phyloP scores from a whole-genome alignment of 805 yeast genomes.

The Metschnikowia anglica region DNA sequence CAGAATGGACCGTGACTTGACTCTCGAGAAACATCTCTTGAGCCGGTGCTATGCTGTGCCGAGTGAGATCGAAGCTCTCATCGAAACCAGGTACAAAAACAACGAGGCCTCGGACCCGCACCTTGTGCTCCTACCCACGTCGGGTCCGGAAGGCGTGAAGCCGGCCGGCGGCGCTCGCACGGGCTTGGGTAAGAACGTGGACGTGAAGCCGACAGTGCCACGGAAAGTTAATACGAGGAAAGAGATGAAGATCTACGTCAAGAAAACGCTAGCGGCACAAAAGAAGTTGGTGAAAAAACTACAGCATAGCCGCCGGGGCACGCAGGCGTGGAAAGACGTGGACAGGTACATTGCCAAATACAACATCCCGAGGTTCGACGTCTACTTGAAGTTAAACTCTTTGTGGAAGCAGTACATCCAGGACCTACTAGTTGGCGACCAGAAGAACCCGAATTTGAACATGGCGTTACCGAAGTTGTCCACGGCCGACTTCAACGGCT shows the following conservation, averaged over 20 bases:
- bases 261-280: slow-evolving; percentile 39
- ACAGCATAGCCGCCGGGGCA: slow-evolving; percentile 28
- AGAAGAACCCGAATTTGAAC: slow-evolving; percentile 26
- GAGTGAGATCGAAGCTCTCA: slow-evolving; percentile 38
- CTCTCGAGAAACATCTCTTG: slow-evolving; percentile 48
- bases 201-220: slow-evolving; percentile 12
- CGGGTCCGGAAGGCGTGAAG: slow-evolving; percentile 17
- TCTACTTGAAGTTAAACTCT: slow-evolving; percentile 53
- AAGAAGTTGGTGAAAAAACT: slow-evolving; percentile 37
- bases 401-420: slow-evolving; percentile 74
- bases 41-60: slow-evolving; percentile 43
- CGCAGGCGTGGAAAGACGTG: slow-evolving; percentile 23
- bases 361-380: slow-evolving; percentile 44
- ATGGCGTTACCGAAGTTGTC: slow-evolving; percentile 56
- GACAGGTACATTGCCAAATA: slow-evolving; percentile 24
- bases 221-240: slow-evolving; percentile 35
- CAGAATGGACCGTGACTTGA: slow-evolving; percentile 43
- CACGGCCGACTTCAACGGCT: slow-evolving; percentile 80
- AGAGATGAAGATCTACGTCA: slow-evolving; percentile 44
- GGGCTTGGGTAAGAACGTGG: slow-evolving; percentile 6
- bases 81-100: slow-evolving; percentile 46
- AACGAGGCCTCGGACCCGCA: slow-evolving; percentile 32
- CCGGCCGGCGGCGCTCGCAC: slow-evolving; percentile 16
- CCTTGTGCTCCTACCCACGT: slow-evolving; percentile 31
- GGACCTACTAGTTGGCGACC: slow-evolving; percentile 48